A percentile compares a stretch with the other conserved stretches of the same genome.
phyloP scores from a whole-genome alignment of 371 early-diverging fungal species.

The Rhizopus arrhizus region DNA sequence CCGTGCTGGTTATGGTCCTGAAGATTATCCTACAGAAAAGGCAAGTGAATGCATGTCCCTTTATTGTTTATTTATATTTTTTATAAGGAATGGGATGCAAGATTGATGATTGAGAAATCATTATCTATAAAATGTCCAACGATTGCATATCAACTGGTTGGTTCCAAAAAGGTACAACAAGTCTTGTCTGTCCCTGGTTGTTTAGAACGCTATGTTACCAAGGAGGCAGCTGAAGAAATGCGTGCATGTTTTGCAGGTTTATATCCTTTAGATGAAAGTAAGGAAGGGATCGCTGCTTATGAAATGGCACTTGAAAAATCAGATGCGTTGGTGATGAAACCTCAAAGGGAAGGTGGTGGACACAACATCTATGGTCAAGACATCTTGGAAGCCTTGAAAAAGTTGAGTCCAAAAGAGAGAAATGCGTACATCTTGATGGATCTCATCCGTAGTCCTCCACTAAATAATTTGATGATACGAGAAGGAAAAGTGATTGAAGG shows the following conservation, averaged over 20 bases:
- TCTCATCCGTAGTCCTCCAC: constrained; percentile 80
- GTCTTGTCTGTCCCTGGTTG: constrained; percentile 80
- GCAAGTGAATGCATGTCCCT: constrained; percentile 20
- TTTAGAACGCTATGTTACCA: constrained; percentile 74
- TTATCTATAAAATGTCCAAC: constrained; percentile 89
- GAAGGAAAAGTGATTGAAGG: constrained; percentile 74
- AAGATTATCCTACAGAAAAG: constrained; percentile 78
- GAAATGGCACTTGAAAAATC: constrained; percentile 68
- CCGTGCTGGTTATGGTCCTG: constrained; percentile 91
- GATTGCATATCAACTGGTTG: constrained; percentile 91
- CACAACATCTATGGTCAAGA: constrained; percentile 94
- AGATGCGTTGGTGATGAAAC: constrained; percentile 85
- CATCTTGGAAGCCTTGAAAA: constrained; percentile 60
- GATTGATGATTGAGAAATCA: constrained; percentile 78
- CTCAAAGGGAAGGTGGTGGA: constrained; percentile 97
- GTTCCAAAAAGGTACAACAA: constrained; percentile 96
- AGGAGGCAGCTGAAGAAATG: constrained; percentile 55
- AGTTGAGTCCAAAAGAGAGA: constrained; percentile 61
- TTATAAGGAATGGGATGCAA: constrained; percentile 82
- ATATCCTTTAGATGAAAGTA: constrained; percentile 80
- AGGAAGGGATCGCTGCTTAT: constrained; percentile 71
- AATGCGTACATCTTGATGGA: constrained; percentile 91
- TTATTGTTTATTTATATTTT: no score
- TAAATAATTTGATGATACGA: constrained; percentile 78
- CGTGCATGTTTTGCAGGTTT: constrained; percentile 87